phyloP scores from a whole-genome alignment of 345 rosid species.

The Salix brachista region DNA sequence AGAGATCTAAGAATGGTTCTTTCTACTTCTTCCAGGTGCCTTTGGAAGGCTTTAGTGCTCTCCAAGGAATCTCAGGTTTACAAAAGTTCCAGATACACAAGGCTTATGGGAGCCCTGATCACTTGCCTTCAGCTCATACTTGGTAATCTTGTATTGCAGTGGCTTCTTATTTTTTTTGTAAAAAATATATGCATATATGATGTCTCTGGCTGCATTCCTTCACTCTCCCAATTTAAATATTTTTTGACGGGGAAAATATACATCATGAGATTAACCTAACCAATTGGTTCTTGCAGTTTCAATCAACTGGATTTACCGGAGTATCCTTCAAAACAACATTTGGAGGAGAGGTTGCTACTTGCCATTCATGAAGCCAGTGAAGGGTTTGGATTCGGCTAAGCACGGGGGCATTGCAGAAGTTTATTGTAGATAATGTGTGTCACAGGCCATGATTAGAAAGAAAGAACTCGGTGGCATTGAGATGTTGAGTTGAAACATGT shows the following conservation, averaged over 20 bases:
- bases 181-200: background rate
- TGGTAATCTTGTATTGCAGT: slow-evolving; percentile 41
- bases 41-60: slow-evolving; percentile 91
- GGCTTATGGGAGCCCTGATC: slow-evolving; percentile 89
- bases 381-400: slow-evolving; percentile 90
- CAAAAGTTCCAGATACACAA: slow-evolving; percentile 98
- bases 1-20: background rate
- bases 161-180: background rate
- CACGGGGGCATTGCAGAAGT: slow-evolving; percentile 26
- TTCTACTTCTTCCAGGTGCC: slow-evolving; percentile 57
- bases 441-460: slow-evolving; percentile 16
- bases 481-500: slow-evolving; percentile 30
- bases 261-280: background rate
- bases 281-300: slow-evolving; percentile 54
- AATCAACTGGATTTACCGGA: slow-evolving; percentile 95
- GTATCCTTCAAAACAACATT: slow-evolving; percentile 84
- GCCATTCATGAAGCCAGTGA: slow-evolving; percentile 96
- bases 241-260: too few relatives aligned
- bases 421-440: slow-evolving; percentile 16
- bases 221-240: too few relatives aligned
- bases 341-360: slow-evolving; percentile 83
- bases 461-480: slow-evolving; percentile 14
- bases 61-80: slow-evolving; percentile 92
- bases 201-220: too few relatives aligned
- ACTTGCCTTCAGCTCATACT: slow-evolving; percentile 96